Conservation (phyloP, 179 eudicot species). For the Monotropa hypopitys region DNA sequence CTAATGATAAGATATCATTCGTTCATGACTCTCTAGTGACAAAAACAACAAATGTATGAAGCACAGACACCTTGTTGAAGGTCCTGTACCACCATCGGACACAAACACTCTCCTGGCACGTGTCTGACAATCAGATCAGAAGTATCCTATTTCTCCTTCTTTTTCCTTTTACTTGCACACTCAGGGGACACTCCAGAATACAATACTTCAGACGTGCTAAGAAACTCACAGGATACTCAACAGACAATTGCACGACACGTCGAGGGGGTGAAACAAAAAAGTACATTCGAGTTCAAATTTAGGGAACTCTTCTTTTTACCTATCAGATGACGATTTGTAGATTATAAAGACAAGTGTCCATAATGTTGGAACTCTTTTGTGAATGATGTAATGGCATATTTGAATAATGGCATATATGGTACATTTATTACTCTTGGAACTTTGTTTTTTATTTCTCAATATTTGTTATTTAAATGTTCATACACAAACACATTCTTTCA, state of each 20-base stretch:
- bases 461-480: neutral
- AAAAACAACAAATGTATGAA: too few species aligned
- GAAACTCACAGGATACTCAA: too few species aligned
- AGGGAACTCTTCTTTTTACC: neutral
- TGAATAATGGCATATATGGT: neutral
- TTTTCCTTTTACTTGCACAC: too few species aligned
- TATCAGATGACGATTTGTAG: neutral
- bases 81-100: too few species aligned
- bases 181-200: too few species aligned
- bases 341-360: neutral
- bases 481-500: neutral
- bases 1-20: neutral
- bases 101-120: too few species aligned
- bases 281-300: neutral
- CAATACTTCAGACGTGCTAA: too few species aligned
- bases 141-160: too few species aligned
- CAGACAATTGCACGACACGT: too few species aligned
- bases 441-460: neutral
- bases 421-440: neutral
- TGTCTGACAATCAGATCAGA: neutral
- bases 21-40: neutral
- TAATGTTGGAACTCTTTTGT: neutral
- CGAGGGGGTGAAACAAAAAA: too few species aligned
- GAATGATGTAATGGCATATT: neutral
- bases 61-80: neutral